Base-by-base conservation (phyloP, 2,329 filamentous ascomycete genomes). In the Gliomastix tumulicola region DNA sequence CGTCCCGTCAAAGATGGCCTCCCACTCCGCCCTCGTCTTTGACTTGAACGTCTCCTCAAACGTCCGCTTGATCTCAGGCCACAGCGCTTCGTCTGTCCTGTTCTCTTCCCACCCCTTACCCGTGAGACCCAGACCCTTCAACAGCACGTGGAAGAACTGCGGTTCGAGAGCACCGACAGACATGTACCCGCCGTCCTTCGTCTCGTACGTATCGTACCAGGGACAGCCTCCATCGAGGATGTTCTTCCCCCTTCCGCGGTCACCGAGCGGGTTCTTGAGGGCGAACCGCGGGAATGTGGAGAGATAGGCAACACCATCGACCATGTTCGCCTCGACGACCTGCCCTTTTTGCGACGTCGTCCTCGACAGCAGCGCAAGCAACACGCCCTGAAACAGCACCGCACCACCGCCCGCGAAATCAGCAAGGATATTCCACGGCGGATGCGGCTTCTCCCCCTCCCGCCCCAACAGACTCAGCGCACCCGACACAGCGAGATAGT, bases 261-360 rank as follows among this genome's bases (percentile, higher is more conserved):
- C 56, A 68, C 87, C 89, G 27, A 79, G 54, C 1, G 74, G 70
- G 7, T 68, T 79, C 53, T 82, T 80, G 42, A 71, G 67, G 20
- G 69, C 68, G 42, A 94, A 65, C 22, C 90, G 71, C 35, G 85
- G 82, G 62, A 90, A 90, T 0, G 80, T 83, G 2, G 82, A 81
- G 19, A 97, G 64, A 57, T 90, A 90, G 23, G 79, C 76, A 17
- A 75, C 77, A 8, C 90, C 90, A 62, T 97, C 90, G 11, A 96
- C 90, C 90, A 97, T 97, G 59, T 94, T 96, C 13, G 86, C 87
- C 63, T 96, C 88, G 8, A 97, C 88, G 11, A 96, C 82, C 62
- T 96, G 90, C 0, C 90, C 90, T 3, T 63, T 65, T 0, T 87
- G 87, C 1, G 69, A 79, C 30, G 59, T 63, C 34, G 70, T 65